These are phyloP conservation scores for Metarhizium humberi DNA, from an alignment of 2,329 filamentous ascomycete genomes.

Conservation along the genomic window DNA sequence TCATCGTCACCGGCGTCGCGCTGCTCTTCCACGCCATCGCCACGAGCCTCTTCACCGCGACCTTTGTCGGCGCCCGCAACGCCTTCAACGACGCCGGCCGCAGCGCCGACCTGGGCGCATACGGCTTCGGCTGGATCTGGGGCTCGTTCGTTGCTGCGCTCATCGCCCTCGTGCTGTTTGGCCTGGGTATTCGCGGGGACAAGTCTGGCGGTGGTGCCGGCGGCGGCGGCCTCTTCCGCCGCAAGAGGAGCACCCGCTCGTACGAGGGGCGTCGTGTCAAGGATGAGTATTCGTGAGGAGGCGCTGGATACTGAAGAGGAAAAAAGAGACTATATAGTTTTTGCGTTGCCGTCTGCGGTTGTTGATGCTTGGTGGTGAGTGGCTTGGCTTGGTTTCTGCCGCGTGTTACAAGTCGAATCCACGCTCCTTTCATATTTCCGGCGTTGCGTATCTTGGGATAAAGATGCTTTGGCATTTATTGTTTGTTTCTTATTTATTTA, in stretches of 20 bases:
- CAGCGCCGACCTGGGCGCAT: slow-evolving; percentile 51
- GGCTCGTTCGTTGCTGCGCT: slow-evolving; percentile 57
- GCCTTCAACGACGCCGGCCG: slow-evolving; percentile 49
- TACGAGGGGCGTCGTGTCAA: slow-evolving; percentile 51
- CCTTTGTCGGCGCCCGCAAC: slow-evolving; percentile 61
- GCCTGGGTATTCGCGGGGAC: slow-evolving; percentile 45
- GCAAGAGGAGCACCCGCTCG: slow-evolving; percentile 26
- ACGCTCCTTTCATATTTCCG: too few species aligned
- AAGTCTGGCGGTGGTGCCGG: slow-evolving; percentile 24
- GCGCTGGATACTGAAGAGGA: too few species aligned
- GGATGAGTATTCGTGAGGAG: slow-evolving; percentile 52
- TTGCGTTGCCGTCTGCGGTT: too few species aligned
- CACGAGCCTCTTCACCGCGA: slow-evolving; percentile 65
- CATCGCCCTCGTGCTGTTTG: slow-evolving; percentile 59
- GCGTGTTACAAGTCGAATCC: too few species aligned
- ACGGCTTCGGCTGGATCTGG: slow-evolving; percentile 73
- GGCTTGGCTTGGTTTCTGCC: too few species aligned
- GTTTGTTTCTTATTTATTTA: too few species aligned
- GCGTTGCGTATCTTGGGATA: too few species aligned
- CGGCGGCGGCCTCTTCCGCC: slow-evolving; percentile 13
- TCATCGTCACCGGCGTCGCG: slow-evolving; percentile 45
- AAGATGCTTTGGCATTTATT: too few species aligned
- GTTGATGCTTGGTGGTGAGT: too few species aligned
- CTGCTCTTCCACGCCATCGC: slow-evolving; percentile 61
- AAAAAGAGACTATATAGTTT: too few species aligned